Conservation (phyloP, 2,329 filamentous ascomycete species). For the Blastomyces parvus region DNA sequence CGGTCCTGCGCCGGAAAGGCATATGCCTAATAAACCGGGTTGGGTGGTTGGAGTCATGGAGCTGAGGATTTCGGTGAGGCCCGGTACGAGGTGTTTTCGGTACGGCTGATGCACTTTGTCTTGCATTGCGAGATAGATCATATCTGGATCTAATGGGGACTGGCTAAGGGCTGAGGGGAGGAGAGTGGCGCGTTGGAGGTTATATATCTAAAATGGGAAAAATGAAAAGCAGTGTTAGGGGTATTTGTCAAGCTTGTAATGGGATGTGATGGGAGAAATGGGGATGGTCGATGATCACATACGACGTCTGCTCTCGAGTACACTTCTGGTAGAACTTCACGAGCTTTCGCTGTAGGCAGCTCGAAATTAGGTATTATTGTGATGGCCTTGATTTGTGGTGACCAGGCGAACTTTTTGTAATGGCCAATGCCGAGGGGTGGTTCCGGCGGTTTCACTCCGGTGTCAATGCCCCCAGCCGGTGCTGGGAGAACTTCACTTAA, state of each 20-base stretch:
- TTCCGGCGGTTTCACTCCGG: slow-evolving; percentile 72
- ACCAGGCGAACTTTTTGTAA: slow-evolving; percentile 93
- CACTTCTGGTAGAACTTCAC: slow-evolving; percentile 68
- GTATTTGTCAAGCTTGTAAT: background rate
- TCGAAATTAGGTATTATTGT: slow-evolving; percentile 95
- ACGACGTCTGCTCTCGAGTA: slow-evolving; percentile 80
- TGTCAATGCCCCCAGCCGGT: slow-evolving; percentile 84
- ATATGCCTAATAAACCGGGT: slow-evolving; percentile 83
- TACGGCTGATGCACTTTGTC: slow-evolving; percentile 98
- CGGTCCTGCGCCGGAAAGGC: slow-evolving; percentile 86
- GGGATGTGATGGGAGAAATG: slow-evolving; percentile 2
- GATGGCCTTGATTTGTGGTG: slow-evolving; percentile 88
- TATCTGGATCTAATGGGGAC: slow-evolving; percentile 79
- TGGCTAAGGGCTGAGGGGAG: slow-evolving; percentile 81
- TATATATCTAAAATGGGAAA: slow-evolving; percentile 50
- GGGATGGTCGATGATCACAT: slow-evolving; percentile 27
- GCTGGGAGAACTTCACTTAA: slow-evolving; percentile 85
- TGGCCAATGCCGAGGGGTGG: slow-evolving; percentile 91
- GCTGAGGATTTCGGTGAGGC: slow-evolving; percentile 79
- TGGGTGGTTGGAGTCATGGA: slow-evolving; percentile 83
- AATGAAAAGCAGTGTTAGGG: slow-evolving; percentile 2
- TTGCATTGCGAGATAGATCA: slow-evolving; percentile 97
- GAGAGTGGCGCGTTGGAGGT: slow-evolving; percentile 85
- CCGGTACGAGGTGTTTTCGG: slow-evolving; percentile 81
- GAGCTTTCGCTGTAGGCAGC: slow-evolving; percentile 84